Percentiles rank a stretch among this genome's conserved stretches.
phyloP scores from a whole-genome alignment of 805 yeast species.

The Wickerhamomyces rabaulensis region DNA sequence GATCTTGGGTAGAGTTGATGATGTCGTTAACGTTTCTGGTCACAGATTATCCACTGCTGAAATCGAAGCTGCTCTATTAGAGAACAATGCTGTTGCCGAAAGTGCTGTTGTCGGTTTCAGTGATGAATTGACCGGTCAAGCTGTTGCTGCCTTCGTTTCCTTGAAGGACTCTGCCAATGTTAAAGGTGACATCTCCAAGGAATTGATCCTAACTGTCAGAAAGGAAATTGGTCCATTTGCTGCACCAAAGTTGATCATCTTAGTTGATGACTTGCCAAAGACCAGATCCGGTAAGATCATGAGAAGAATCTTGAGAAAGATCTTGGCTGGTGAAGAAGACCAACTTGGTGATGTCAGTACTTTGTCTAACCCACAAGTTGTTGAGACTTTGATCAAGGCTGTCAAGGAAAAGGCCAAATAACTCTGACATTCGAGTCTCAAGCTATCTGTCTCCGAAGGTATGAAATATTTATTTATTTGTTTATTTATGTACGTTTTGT shows the following conservation, averaged over 20 bases:
- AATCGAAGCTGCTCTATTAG: constrained; percentile 77
- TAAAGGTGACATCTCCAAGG: constrained; percentile 44
- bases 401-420: constrained; percentile 28
- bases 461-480: background rate
- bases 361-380: constrained; percentile 71
- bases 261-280: constrained; percentile 77
- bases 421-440: too few species aligned
- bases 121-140: constrained; percentile 83
- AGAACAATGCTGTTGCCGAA: constrained; percentile 66
- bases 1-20: constrained; percentile 85
- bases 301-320: constrained; percentile 81
- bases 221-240: constrained; percentile 84
- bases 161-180: constrained; percentile 42
- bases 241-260: constrained; percentile 69
- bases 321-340: constrained; percentile 70
- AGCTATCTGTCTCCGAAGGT: background rate
- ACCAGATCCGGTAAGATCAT: constrained; percentile 84
- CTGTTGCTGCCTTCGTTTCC: constrained; percentile 78
- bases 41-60: constrained; percentile 87
- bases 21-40: constrained; percentile 83
- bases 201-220: constrained; percentile 63
- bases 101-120: constrained; percentile 80
- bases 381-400: constrained; percentile 55
- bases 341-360: constrained; percentile 79
- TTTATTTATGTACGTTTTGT: constrained; percentile 1